These are phyloP conservation scores for Komagataella populi DNA, from an alignment of 805 yeast species.

Conservation along the genomic window DNA sequence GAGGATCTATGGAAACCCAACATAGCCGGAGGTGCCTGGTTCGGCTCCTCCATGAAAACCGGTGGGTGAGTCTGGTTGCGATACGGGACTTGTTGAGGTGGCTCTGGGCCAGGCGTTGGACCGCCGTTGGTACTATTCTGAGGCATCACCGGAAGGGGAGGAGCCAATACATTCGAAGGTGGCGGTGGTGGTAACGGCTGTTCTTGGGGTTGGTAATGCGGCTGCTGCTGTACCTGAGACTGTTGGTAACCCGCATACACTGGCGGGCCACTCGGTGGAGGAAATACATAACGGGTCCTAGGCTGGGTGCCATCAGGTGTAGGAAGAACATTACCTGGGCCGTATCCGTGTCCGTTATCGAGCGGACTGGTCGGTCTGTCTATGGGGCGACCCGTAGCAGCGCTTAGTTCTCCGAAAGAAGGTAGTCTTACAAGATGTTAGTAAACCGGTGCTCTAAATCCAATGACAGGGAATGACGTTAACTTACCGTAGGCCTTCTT, in stretches of 20 bases:
- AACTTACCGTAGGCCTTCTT: slow-evolving; percentile 1
- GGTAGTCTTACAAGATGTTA: slow-evolving; percentile 6
- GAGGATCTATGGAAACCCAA: not conserved
- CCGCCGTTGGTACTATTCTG: not conserved
- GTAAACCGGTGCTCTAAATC: not conserved
- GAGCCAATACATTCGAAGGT: not conserved
- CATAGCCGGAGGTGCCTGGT: not conserved
- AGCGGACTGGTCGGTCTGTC: not conserved
- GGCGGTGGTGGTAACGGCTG: not conserved
- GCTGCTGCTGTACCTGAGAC: not conserved
- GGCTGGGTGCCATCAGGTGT: not conserved
- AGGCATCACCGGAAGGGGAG: not conserved
- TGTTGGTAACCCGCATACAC: not conserved
- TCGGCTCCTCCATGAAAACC: not conserved
- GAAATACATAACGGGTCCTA: not conserved
- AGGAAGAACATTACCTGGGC: not conserved
- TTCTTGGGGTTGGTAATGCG: not conserved
- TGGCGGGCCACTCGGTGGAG: not conserved
- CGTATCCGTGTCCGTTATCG: not conserved
- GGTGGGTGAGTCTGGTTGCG: not conserved
- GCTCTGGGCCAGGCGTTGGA: not conserved
- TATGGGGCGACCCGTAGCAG: not conserved
- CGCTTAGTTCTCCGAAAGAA: slow-evolving; percentile 6
- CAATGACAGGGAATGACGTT: not conserved
- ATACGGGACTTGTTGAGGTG: not conserved